Evolutionary conservation across 2,329 filamentous ascomycete species (phyloP), one percentile per base, ranked within the genome.

Genomic region (Daldinia sp.): DNA sequence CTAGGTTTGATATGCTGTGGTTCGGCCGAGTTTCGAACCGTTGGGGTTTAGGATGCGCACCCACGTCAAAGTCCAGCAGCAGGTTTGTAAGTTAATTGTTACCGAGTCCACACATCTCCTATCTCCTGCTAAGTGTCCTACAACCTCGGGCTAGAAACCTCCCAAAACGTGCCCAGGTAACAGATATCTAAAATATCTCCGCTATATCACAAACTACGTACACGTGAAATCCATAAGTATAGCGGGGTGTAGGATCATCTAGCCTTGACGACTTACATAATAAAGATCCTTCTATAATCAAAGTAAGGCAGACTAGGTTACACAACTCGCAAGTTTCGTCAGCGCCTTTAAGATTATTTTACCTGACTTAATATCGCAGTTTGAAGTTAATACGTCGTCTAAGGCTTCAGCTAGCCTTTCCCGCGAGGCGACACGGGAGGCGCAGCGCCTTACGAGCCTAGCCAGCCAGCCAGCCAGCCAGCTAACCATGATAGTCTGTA

Each of bases 271-370:
- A 48, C 25, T 29, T 43, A 30, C 27, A 48, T 48, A 48, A 48
- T 27, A 30, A 30, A 30, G 55, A 61, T 67, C 45, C 45, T 48
- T 51, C 23, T 34, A 47, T 32, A 63, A 48, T 63, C 32, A 52
- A 34, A 58, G 5, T 49, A 61, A 21, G 51, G 53, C 21, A 50
- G 21, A 19, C 10, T 35, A 27, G 13, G 30, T 21, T 37, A 32
- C 49, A 23, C 29, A n/a, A 3, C 39, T 6, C 21, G 2, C 39
- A 43, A 43, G 11, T 13, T 25, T 43, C 39, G 11, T 25, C 19
- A n/a, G 15, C 0, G 21, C n/a, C 19, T 25, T 43, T 25, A 11
- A 17, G 19, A 45, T 39, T 37, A 43, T 37, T 25, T 58, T 25
- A 45, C 37, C 21, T 25, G 23, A 43, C 19, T 7, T 43, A 25